phyloP scores from a whole-genome alignment of 2,329 filamentous ascomycete species.

The Claviceps pazoutovae region DNA sequence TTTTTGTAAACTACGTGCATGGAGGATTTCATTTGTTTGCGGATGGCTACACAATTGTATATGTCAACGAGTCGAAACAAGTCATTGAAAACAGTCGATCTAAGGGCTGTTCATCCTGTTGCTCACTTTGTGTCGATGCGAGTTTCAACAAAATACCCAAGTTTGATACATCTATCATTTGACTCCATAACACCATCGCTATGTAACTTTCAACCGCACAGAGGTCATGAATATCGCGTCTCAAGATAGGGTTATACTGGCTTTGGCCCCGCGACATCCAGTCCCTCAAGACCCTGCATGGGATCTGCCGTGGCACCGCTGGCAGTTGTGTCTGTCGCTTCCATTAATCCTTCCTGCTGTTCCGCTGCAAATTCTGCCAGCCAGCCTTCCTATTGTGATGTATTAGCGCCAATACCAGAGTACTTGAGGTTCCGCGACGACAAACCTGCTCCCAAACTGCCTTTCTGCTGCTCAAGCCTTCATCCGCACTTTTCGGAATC shows the following conservation, averaged over 20 bases:
- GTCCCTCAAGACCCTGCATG: conserved; percentile 87
- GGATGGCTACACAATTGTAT: conserved; percentile 8
- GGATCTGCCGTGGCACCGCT: conserved; percentile 57
- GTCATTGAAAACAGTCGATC: conserved; percentile 7
- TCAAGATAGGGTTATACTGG: conserved; percentile 39
- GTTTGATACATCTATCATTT: conserved; percentile 10
- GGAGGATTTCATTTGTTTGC: conserved; percentile 4
- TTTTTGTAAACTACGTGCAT: conserved; percentile 1
- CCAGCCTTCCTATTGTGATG: conserved; percentile 66
- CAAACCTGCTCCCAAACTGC: conserved; percentile 94
- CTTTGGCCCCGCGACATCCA: conserved; percentile 89
- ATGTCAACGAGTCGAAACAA: conserved; percentile 5
- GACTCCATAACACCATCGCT: conserved; percentile 30
- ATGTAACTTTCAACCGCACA: conserved; percentile 19
- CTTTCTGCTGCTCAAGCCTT: conserved; percentile 82
- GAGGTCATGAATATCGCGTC: conserved; percentile 4
- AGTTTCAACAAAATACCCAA: conserved; percentile 4
- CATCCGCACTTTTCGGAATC: conserved; percentile 73
- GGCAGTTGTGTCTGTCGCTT: conserved; percentile 10
- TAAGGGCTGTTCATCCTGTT: conserved; percentile 2
- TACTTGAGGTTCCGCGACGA: conserved; percentile 7
- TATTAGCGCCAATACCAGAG: background rate
- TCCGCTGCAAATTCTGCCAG: conserved; percentile 77
- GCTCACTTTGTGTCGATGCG: conserved; percentile 12
- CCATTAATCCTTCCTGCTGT: conserved; percentile 44